Evolutionary conservation across 2,329 filamentous ascomycete genomes (phyloP).

Genomic region (Rasamsonia emersonii): DNA sequence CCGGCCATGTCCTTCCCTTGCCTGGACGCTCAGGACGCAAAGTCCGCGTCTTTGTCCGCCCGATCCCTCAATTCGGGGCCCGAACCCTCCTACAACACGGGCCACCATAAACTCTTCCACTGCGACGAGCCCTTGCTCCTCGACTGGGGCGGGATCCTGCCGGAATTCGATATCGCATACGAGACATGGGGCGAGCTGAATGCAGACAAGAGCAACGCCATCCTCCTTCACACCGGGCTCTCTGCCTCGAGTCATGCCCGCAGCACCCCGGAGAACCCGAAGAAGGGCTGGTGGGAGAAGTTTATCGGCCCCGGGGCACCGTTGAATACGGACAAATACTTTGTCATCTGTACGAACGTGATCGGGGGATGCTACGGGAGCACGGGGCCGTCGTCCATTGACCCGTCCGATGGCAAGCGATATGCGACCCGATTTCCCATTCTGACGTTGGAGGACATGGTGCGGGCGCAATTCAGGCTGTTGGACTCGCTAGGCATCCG

Average conservation of each 20-base stretch:
- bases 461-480: conserved; percentile 84
- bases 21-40: conserved; percentile 72
- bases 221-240: conserved; percentile 85
- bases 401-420: conserved; percentile 76
- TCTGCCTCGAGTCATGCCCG: conserved; percentile 97
- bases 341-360: conserved; percentile 93
- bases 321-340: conserved; percentile 84
- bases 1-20: conserved; percentile 85
- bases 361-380: conserved; percentile 93
- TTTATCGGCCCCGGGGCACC: conserved; percentile 86
- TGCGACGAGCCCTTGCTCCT: conserved; percentile 67
- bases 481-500: conserved; percentile 69
- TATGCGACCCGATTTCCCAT: conserved; percentile 96
- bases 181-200: conserved; percentile 87
- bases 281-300: conserved; percentile 97
- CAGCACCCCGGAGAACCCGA: conserved; percentile 76
- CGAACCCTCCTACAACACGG: conserved; percentile 88
- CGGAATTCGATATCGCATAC: conserved; percentile 82
- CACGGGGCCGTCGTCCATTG: conserved; percentile 79
- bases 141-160: conserved; percentile 91
- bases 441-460: conserved; percentile 95
- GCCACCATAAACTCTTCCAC: conserved; percentile 69
- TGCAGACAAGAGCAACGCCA: conserved; percentile 71
- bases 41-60: conserved; percentile 63
- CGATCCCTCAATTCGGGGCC: conserved; percentile 66